A percentile compares a stretch with the other conserved stretches of the same genome.
Conservation (phyloP, 2,329 filamentous ascomycete species). For the Paraphaeosphaeria minitans region DNA sequence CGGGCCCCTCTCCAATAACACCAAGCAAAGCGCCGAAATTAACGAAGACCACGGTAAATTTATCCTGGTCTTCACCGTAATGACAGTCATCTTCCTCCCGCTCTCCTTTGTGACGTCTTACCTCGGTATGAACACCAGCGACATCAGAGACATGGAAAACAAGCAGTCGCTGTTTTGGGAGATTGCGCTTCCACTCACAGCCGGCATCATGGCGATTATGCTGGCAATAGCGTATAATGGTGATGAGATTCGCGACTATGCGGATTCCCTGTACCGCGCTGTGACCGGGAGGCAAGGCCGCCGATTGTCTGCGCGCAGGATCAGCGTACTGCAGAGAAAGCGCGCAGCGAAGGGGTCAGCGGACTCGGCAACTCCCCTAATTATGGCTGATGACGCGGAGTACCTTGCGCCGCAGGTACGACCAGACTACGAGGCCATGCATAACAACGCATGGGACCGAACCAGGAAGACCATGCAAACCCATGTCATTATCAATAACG, state of each 20-base stretch:
- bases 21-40: constrained; percentile 43
- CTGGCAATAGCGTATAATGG: constrained; percentile 38
- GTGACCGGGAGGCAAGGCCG: constrained; percentile 26
- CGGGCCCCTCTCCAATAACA: constrained; percentile 35
- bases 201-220: constrained; percentile 29
- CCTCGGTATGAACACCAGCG: constrained; percentile 50
- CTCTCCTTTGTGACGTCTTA: constrained; percentile 52
- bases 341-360: constrained; percentile 14
- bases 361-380: constrained; percentile 17
- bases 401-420: constrained; percentile 20
- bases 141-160: constrained; percentile 49
- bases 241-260: constrained; percentile 28
- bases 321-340: constrained; percentile 35
- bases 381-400: constrained; percentile 30
- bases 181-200: constrained; percentile 37
- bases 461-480: not conserved
- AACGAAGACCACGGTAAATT: constrained; percentile 50
- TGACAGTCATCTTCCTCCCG: constrained; percentile 53
- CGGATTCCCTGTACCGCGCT: constrained; percentile 18
- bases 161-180: constrained; percentile 50
- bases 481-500: not conserved
- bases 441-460: not conserved
- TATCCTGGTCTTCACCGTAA: constrained; percentile 52
- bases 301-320: constrained; percentile 21
- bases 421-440: constrained; percentile 10